Evolutionary conservation across 345 rosid genomes (phyloP), one percentile per base, ranked within the genome.

Genomic region (Moricandia arvensis): DNA sequence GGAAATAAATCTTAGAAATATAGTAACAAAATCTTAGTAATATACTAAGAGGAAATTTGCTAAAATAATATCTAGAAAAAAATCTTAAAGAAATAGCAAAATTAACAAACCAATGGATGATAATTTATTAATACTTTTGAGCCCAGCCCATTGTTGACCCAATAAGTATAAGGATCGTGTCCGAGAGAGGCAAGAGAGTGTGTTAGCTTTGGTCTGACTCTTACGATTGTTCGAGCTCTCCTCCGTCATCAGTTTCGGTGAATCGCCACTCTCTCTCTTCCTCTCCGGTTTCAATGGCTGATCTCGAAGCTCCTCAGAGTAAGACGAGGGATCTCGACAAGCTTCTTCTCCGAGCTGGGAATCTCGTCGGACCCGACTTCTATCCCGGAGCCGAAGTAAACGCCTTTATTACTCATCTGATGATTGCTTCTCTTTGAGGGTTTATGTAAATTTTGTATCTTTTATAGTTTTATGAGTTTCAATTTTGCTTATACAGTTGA

Each of bases 321-420:
- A 84, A 89, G 77, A 80, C 97, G 43, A 87, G 97, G 72, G 97
- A 92, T 91, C 89, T 95, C 9, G 97, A 95, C 81, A 95, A 95
- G 84, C 89, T 95, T 47, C 91, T 95, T 33, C 97, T 95, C 79
- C 77, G 97, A n/a, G 87, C 88, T 3, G 97, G 99, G 35, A 92
- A 92, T 81, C 93, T 95, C 69, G 97, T 92, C 43, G 91, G 86
- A 27, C 83, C 95, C 31, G 84, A 67, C 73, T 95, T 95, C 79
- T 83, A 81, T 11, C 96, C 97, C 35, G 97, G 99, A 35, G 24
- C 80, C 27, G 86, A 85, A 58, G 96, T 91, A 75, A 66, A 21
- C 0, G 5, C 71, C 27, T 27, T 43, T 3, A 0, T 7, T 17
- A 21, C 54, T 67, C 24, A 13, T 4, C 4, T 21, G 24, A 55